Evolutionary conservation across 768 basidiomycete species (phyloP), one percentile per base, ranked within the genome.

Genomic region (Strobilomyces confusus): DNA sequence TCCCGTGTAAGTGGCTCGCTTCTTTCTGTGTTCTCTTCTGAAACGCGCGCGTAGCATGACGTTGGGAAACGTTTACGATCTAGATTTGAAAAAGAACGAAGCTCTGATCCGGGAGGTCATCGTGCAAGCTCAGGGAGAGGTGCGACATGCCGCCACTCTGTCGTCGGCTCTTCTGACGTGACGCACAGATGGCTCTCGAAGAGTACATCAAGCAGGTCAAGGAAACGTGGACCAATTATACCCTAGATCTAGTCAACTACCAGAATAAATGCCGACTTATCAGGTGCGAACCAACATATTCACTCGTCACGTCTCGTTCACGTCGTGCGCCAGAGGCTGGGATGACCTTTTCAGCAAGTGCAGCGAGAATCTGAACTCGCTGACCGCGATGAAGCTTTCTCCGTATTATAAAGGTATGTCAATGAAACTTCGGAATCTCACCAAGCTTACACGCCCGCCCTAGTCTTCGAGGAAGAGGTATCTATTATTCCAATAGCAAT

Each of bases 211-310:
- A 89, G 54, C 90, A 95, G 72, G 97, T 99, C 65, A 93, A 93
- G 69, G 97, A 98, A 72, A 90, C 81, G 1, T 99, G 97, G 97
- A 89, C 91, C 1, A 93, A 81, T 63, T 98, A 98, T 66, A 91
- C 93, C 1, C 78, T 99, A 47, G 97, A 98, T 61, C 77, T 99
- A 42, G 91, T 98, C 61, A 95, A 98, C 68, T 99, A 98, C 67
- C 97, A 98, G 77, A 98, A 93, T 70, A 99, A 95, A 69, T 98
- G 95, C 62, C 88, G 97, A 47, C 80, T 99, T 23, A 98, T 99
- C 58, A 81, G 84, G 86, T 90, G 61, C 30, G 77, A 44, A 34
- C 23, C 5, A 12, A 7, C 7, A 15, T 37, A 13, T 38, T 26
- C 9, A 12, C 9, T 46, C 41, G 29, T 9, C 17, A 36, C 17